These are phyloP conservation scores for Vaccinium darrowii DNA, from an alignment of 148 eudicot species.

Conservation along the genomic window DNA sequence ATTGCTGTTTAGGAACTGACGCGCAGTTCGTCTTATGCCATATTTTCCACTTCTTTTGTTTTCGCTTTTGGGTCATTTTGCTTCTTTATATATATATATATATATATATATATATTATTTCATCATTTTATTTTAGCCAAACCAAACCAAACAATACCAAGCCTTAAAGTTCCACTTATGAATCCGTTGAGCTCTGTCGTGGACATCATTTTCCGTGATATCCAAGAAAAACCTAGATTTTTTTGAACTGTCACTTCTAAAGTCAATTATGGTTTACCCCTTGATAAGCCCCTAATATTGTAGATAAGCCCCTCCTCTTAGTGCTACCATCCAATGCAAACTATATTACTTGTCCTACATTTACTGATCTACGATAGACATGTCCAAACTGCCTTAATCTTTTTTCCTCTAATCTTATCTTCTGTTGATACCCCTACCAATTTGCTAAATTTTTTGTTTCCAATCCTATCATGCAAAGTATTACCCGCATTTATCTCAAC, in stretches of 20 bases:
- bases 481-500: too few species aligned
- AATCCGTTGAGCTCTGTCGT: too few species aligned
- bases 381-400: not conserved
- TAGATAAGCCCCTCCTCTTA: too few species aligned
- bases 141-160: too few species aligned
- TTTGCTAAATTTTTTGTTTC: not conserved
- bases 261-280: too few species aligned
- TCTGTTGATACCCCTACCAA: not conserved
- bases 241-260: too few species aligned
- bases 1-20: not conserved
- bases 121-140: not conserved
- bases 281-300: too few species aligned
- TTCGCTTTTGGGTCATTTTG: not conserved
- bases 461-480: not conserved
- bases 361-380: not conserved
- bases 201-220: too few species aligned
- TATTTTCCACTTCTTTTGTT: not conserved
- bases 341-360: not conserved
- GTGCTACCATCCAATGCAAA: not conserved
- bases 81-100: not conserved
- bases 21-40: not conserved
- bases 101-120: not conserved
- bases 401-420: not conserved
- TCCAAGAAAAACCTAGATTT: too few species aligned
- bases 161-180: too few species aligned